These are phyloP conservation scores for Chernovozyma aurita DNA, from an alignment of 1,139 yeast genomes.

Conservation along the genomic window DNA sequence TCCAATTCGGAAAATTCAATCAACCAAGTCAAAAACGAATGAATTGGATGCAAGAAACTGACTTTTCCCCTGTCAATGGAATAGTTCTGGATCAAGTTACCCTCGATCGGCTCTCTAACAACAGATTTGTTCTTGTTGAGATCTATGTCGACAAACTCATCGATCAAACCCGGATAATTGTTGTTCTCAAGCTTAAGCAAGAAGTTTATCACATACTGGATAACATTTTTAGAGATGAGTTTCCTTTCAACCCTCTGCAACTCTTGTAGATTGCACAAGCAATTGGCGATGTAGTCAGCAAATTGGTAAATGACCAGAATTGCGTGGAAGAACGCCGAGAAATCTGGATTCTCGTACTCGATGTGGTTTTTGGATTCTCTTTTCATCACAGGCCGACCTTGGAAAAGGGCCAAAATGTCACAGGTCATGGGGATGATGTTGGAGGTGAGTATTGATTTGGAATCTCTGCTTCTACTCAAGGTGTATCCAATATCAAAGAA, in stretches of 20 bases:
- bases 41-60: conserved; percentile 78
- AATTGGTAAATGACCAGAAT: conserved; percentile 66
- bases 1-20: conserved; percentile 48
- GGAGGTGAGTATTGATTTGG: conserved; percentile 30
- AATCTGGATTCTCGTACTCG: conserved; percentile 85
- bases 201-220: conserved; percentile 27
- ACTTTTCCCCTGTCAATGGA: conserved; percentile 41
- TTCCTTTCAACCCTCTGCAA: conserved; percentile 14
- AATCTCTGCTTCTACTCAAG: conserved; percentile 62
- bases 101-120: conserved; percentile 20
- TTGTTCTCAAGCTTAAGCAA: conserved; percentile 28
- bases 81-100: conserved; percentile 19
- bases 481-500: conserved; percentile 82
- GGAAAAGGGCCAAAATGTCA: conserved; percentile 67
- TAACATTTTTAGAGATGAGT: conserved; percentile 24
- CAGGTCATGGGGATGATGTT: conserved; percentile 48
- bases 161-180: conserved; percentile 24
- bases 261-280: conserved; percentile 30
- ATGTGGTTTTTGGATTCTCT: conserved; percentile 82
- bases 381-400: conserved; percentile 71
- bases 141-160: conserved; percentile 28
- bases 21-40: conserved; percentile 68
- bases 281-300: conserved; percentile 53
- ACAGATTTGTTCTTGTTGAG: conserved; percentile 13
- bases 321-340: conserved; percentile 77